Evolutionary conservation across 371 early-diverging fungal genomes (phyloP).

Genomic region (Mucor plumbeus): DNA sequence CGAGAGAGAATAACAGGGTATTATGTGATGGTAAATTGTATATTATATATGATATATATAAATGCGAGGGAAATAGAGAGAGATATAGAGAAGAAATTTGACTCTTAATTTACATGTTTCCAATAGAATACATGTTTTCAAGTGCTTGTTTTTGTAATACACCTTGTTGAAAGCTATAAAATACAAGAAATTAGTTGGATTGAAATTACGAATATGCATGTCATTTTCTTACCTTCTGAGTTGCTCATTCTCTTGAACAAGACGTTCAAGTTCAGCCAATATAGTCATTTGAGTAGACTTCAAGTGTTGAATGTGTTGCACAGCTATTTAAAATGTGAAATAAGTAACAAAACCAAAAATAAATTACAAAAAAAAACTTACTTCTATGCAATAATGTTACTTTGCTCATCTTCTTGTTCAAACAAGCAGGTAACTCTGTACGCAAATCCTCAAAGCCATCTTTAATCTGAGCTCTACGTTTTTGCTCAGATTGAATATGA

Average conservation of each 20-base stretch:
- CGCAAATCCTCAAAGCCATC: constrained; percentile 45
- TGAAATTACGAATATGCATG: neutral
- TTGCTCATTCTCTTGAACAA: constrained; percentile 47
- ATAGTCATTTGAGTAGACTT: constrained; percentile 42
- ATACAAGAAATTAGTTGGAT: neutral
- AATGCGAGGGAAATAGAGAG: neutral
- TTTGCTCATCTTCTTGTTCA: constrained; percentile 47
- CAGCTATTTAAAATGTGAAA: constrained; percentile 26
- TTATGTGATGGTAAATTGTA: constrained; percentile 1
- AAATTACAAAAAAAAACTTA: constrained; percentile 20
- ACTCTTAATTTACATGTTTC: constrained; percentile 27
- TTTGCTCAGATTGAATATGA: constrained; percentile 58
- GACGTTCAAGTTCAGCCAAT: constrained; percentile 40
- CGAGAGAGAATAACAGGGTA: constrained; percentile 11
- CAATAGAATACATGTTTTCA: constrained; percentile 39
- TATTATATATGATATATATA: constrained; percentile 9
- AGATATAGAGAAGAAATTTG: neutral
- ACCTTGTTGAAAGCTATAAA: constrained; percentile 35
- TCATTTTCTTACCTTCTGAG: constrained; percentile 42
- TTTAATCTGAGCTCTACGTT: constrained; percentile 54
- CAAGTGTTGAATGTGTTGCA: constrained; percentile 47
- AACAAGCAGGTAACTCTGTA: constrained; percentile 38
- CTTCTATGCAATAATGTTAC: constrained; percentile 44
- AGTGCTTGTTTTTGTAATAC: constrained; percentile 40
- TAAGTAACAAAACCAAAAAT: constrained; percentile 3